A percentile compares a stretch with the other conserved stretches of the same genome.
phyloP scores from a whole-genome alignment of 352 stramenopile genomes.

The Pythium biforme region DNA sequence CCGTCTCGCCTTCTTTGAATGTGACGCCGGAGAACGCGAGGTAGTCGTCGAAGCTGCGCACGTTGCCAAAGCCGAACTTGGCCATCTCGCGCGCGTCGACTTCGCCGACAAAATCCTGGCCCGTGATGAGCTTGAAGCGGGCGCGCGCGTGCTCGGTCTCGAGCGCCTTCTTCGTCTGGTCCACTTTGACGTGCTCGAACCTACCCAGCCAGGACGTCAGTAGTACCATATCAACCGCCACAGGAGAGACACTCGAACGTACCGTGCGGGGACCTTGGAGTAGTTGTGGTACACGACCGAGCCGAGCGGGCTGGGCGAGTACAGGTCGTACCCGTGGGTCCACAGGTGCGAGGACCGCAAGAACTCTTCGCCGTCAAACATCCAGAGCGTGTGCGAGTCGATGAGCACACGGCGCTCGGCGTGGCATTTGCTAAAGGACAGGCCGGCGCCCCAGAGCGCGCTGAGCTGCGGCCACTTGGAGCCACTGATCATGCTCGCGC shows the following conservation, averaged over 20 bases:
- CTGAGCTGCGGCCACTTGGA: conserved; percentile 74
- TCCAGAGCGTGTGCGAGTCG: conserved; percentile 72
- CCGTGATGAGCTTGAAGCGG: conserved; percentile 33
- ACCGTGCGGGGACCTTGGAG: conserved; percentile 32
- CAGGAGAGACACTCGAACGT: background rate
- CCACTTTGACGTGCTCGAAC: conserved; percentile 36
- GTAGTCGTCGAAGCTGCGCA: conserved; percentile 31
- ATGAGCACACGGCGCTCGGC: conserved; percentile 68
- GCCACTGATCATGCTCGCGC: conserved; percentile 75
- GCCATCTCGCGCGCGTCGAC: conserved; percentile 36
- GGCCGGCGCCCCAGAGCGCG: conserved; percentile 70
- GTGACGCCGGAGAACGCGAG: conserved; percentile 36
- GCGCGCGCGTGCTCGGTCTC: conserved; percentile 30
- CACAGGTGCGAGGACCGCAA: conserved; percentile 37
- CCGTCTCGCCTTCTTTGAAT: conserved; percentile 21
- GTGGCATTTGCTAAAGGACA: conserved; percentile 85
- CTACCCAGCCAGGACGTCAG: too few species aligned
- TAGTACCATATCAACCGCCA: background rate
- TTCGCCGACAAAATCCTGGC: conserved; percentile 30
- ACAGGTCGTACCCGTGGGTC: conserved; percentile 43
- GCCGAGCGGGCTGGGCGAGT: conserved; percentile 30
- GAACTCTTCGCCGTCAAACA: conserved; percentile 47
- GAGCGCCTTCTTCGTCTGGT: conserved; percentile 23
- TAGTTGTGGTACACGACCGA: conserved; percentile 48
- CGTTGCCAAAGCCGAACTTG: conserved; percentile 31